A percentile compares a stretch with the other conserved stretches of the same genome.
Evolutionary conservation across 1,139 yeast species (phyloP).

Genomic region (Lodderomyces jiufengensis): DNA sequence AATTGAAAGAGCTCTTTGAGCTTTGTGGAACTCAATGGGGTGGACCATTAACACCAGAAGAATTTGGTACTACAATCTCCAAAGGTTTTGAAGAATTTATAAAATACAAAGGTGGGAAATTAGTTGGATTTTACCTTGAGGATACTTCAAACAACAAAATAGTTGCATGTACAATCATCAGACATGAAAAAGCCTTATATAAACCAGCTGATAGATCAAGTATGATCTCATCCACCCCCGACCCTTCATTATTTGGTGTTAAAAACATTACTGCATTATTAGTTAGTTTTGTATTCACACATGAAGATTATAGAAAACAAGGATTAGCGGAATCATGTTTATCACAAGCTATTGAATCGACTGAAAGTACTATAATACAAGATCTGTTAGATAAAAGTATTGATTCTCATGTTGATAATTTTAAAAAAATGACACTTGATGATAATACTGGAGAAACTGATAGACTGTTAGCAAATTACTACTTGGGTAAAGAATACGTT

Average conservation of each 20-base stretch:
- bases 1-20: constrained; percentile 23
- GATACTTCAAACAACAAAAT: constrained; percentile 23
- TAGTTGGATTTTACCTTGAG: constrained; percentile 27
- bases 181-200: constrained; percentile 25
- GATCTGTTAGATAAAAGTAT: constrained; percentile 24
- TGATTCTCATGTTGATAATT: constrained; percentile 22
- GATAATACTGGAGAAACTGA: constrained; percentile 27
- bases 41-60: constrained; percentile 21
- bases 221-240: constrained; percentile 31
- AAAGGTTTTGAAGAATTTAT: constrained; percentile 16
- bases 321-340: constrained; percentile 33
- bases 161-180: constrained; percentile 27
- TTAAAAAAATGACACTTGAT: constrained; percentile 29
- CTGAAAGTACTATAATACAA: constrained; percentile 29
- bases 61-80: constrained; percentile 24
- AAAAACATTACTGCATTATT: constrained; percentile 25
- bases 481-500: constrained; percentile 35
- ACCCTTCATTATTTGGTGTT: constrained; percentile 34
- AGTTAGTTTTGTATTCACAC: constrained; percentile 30
- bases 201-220: constrained; percentile 30
- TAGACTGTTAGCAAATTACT: constrained; percentile 29
- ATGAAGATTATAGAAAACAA: constrained; percentile 23
- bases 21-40: constrained; percentile 32
- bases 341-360: constrained; percentile 26
- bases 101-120: constrained; percentile 14